Conservation (phyloP, 202 grass and related monocot genomes). For the Sporobolus alterniflorus region DNA sequence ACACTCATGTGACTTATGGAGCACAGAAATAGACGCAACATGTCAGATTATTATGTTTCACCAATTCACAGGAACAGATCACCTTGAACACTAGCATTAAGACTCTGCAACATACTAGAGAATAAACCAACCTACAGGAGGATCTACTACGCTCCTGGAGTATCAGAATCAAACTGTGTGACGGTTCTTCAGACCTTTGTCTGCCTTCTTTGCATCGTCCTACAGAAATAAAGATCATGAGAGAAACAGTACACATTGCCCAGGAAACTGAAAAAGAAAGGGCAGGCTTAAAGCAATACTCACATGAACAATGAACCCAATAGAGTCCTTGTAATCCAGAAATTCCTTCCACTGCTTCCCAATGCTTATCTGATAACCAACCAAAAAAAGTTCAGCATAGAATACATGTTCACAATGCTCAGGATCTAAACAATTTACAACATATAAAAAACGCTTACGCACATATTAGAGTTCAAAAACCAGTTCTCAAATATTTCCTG, state of each 20-base stretch:
- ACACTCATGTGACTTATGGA: slow-evolving; percentile 6
- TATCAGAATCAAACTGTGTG: slow-evolving; percentile 58
- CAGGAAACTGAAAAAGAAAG: not conserved
- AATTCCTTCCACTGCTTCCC: slow-evolving; percentile 96
- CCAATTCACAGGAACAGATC: slow-evolving; percentile 7
- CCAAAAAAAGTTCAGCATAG: not conserved
- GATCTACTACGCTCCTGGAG: slow-evolving; percentile 13
- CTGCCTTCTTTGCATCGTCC: slow-evolving; percentile 72
- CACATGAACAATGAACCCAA: slow-evolving; percentile 88
- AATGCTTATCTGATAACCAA: slow-evolving; percentile 77
- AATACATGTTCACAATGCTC: not conserved
- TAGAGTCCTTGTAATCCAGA: slow-evolving; percentile 81
- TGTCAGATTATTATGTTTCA: slow-evolving; percentile 26
- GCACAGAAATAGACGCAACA: slow-evolving; percentile 1
- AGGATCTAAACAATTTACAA: not conserved
- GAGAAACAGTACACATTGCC: not conserved
- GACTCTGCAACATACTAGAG: slow-evolving; percentile 15
- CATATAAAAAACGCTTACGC: not conserved
- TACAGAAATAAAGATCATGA: slow-evolving; percentile 17
- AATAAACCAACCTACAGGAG: slow-evolving; percentile 8
- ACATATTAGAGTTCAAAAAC: not conserved
- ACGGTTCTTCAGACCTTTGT: slow-evolving; percentile 70
- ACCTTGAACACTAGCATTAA: not conserved
- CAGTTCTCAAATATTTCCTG: not conserved
- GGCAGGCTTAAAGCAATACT: slow-evolving; percentile 19